Base-by-base conservation (phyloP, 2,329 filamentous ascomycete species). In the Leptosphaerulina australis region DNA sequence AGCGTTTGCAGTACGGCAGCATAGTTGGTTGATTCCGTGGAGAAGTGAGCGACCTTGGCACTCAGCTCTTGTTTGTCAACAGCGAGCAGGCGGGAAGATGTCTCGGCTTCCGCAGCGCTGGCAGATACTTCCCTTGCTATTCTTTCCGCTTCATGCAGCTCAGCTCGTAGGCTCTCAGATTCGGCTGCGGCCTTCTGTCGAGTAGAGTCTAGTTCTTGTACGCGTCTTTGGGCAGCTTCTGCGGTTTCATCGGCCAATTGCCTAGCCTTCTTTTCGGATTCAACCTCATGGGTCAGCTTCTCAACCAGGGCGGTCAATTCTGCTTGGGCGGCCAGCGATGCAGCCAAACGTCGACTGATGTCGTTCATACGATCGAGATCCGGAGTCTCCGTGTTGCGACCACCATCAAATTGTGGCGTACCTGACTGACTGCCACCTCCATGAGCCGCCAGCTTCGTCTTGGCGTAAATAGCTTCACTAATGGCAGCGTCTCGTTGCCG, bases 401-500 rank as follows among this genome's bases (percentile, higher is more conserved):
- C 80, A n/a, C 70, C 69, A 53, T 82, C 80, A 3, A 76, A 77
- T 49, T 79, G 77, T 5, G 81, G 79, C 5, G 80, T 82, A n/a
- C 79, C 78, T 31, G 79, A 79, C 41, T 85, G 81, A 61, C 87
- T 91, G n/a, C 80, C 81, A 20, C 80, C 81, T 28, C 83, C 86
- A 56, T 91, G 88, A 6, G 91, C 92, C 22, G 92, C 92, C 41
- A 97, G 78, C 69, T 91, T 97, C 2, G 95, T 91, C 69, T 95
- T 96, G 25, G 92, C 90, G 73, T 97, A 97, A 0, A 94, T 88
- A 1, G 94, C 94, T 75, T 99, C 95, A 63, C 88, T 89, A 44
- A 99, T 87, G n/a, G 94, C 94, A 30, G 88, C 86, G 73, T 99
- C 94, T 40, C 95, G 84, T 76, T 99, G 94, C 69, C 90, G 92